phyloP scores from a whole-genome alignment of 2,329 filamentous ascomycete genomes.

The Hymenoscyphus linearis region DNA sequence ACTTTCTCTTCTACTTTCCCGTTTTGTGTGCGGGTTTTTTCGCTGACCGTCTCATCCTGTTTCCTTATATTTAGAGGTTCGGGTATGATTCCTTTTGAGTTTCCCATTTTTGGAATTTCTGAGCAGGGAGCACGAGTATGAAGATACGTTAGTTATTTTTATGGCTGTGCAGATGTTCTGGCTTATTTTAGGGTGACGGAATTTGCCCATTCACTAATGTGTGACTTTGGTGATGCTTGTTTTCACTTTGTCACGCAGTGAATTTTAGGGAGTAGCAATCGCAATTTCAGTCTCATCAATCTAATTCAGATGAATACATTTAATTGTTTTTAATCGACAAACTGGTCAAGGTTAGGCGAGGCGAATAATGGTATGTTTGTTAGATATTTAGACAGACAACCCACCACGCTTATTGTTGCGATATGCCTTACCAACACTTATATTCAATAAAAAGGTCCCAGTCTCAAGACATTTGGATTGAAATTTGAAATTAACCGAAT shows the following conservation, averaged over 20 bases:
- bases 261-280: not conserved
- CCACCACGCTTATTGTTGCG: no score
- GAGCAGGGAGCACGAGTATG: not conserved
- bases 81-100: not conserved
- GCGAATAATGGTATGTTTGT: no score
- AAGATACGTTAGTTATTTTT: not conserved
- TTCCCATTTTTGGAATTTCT: not conserved
- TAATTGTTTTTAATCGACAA: no score
- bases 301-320: no score
- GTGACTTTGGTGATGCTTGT: not conserved
- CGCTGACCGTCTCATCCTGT: not conserved
- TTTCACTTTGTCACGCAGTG: not conserved
- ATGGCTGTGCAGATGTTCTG: not conserved
- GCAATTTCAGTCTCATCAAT: no score
- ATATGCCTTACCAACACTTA: no score
- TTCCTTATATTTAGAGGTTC: not conserved
- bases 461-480: no score
- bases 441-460: no score
- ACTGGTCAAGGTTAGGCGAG: no score
- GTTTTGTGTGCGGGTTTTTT: not conserved
- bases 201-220: not conserved
- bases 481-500: no score
- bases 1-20: not conserved
- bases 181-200: not conserved
- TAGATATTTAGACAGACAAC: no score